These are phyloP conservation scores for Talaromyces albobiverticillius DNA, from an alignment of 2,329 filamentous ascomycete genomes.

Conservation along the genomic window DNA sequence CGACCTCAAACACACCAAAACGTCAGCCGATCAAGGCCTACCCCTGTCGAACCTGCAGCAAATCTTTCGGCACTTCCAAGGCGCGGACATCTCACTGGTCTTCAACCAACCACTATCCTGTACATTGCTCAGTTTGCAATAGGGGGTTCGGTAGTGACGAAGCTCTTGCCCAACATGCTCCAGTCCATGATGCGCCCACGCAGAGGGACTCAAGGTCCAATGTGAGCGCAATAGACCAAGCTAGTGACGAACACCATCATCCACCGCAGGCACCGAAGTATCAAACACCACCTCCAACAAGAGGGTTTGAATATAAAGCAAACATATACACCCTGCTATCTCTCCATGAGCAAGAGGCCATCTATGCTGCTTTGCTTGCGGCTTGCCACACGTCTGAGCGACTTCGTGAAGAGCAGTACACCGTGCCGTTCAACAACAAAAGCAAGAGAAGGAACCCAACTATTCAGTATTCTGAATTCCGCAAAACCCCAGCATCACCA, in stretches of 20 bases:
- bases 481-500: not conserved
- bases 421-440: not conserved
- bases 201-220: too few relatives aligned
- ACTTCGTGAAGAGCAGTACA: slow-evolving; percentile 6
- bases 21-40: not conserved
- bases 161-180: not conserved
- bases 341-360: not conserved
- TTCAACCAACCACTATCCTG: not conserved
- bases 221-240: not conserved
- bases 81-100: not conserved
- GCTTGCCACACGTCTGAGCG: not conserved
- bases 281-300: not conserved
- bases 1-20: not conserved
- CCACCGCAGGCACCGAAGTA: not conserved
- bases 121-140: not conserved
- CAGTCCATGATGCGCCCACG: not conserved
- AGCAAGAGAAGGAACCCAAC: not conserved
- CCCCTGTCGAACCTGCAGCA: not conserved
- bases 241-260: not conserved
- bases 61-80: not conserved
- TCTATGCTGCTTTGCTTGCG: not conserved
- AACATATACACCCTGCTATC: slow-evolving; percentile 1
- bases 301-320: not conserved
- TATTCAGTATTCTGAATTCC: slow-evolving; percentile 1
- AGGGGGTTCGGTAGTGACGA: not conserved